Base-by-base conservation (phyloP, 306 rosid genomes). In the Prinsepia uniflora region DNA sequence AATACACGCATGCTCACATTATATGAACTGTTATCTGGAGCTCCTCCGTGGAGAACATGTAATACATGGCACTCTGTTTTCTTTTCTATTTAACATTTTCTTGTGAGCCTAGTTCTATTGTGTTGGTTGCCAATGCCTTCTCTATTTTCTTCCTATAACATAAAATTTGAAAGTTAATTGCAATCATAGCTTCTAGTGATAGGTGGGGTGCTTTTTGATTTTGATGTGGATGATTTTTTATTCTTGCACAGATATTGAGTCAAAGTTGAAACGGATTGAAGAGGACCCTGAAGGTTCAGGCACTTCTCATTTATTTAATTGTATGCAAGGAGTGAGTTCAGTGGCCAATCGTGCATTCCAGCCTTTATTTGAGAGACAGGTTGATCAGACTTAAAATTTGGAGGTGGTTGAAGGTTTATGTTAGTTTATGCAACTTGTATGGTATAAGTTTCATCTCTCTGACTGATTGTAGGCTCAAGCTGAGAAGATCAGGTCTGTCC, bases 251-350 rank as follows among this genome's bases (percentile, higher is more conserved):
- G 99, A 94, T 85, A 94, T 94, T 52, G 99, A 94, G 81, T 94
- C 99, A 62, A 94, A 94, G 83, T 81, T 94, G 67, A 89, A 83
- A 67, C 85, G 96, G 48, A 94, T 94, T 76, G 99, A 94, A 82
- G 97, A 94, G 43, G 99, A 94, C 62, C 99, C 99, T 63, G 99
- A 94, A 84, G 99, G 97, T 39, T 86, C 97, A 53, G 99, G 99
- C 76, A 94, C 99, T 68, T 67, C 90, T 75, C 99, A 87, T 87
- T 89, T 94, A 87, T 89, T 67, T 80, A 71, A 49, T 71, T 91
- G 96, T 76, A 91, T 94, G 73, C 81, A 91, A 85, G 99, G 82
- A 67, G 99, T 94, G 55, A 94, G 84, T 77, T 78, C 53, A 40
- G 89, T 91, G 81, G 99, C 99, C 71, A 91, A 91, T 78, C 97